These are phyloP conservation scores for Aspergillus aculeatinus DNA, from an alignment of 2,329 filamentous ascomycete genomes.

Conservation along the genomic window DNA sequence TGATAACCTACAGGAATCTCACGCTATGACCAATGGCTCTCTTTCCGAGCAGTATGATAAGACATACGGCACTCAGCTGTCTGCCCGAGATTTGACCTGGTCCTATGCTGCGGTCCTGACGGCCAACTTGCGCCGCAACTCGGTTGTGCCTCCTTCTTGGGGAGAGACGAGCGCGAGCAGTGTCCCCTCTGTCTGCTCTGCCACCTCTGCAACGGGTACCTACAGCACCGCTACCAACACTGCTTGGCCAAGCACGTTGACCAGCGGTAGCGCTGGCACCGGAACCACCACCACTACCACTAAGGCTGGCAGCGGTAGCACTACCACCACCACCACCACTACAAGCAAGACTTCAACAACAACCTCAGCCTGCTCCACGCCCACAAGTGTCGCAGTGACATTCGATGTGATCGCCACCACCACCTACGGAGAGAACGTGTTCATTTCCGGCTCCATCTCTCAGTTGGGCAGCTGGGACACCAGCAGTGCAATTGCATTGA, in stretches of 20 bases:
- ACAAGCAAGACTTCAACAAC: slow-evolving; percentile 17
- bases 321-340: neutral
- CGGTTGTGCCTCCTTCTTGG: slow-evolving; percentile 36
- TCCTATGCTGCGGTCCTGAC: slow-evolving; percentile 46
- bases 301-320: neutral
- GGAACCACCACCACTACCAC: slow-evolving; percentile 34
- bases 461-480: slow-evolving; percentile 65
- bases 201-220: slow-evolving; percentile 34
- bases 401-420: slow-evolving; percentile 63
- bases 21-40: slow-evolving; percentile 31
- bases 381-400: slow-evolving; percentile 57
- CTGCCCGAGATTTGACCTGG: slow-evolving; percentile 47
- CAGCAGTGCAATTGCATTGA: slow-evolving; percentile 55
- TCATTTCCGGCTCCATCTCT: slow-evolving; percentile 60
- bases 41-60: slow-evolving; percentile 45
- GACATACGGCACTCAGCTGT: slow-evolving; percentile 34
- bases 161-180: slow-evolving; percentile 31
- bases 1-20: slow-evolving; percentile 22
- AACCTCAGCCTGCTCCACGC: slow-evolving; percentile 17
- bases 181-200: slow-evolving; percentile 31
- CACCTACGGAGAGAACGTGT: slow-evolving; percentile 62
- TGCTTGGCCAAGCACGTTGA: slow-evolving; percentile 33
- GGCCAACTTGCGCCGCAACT: slow-evolving; percentile 33
- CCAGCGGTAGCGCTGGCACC: slow-evolving; percentile 31
- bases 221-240: slow-evolving; percentile 35